phyloP scores from a whole-genome alignment of 1,284 basidiomycete genomes.

The Cutaneotrichosporon sp. region DNA sequence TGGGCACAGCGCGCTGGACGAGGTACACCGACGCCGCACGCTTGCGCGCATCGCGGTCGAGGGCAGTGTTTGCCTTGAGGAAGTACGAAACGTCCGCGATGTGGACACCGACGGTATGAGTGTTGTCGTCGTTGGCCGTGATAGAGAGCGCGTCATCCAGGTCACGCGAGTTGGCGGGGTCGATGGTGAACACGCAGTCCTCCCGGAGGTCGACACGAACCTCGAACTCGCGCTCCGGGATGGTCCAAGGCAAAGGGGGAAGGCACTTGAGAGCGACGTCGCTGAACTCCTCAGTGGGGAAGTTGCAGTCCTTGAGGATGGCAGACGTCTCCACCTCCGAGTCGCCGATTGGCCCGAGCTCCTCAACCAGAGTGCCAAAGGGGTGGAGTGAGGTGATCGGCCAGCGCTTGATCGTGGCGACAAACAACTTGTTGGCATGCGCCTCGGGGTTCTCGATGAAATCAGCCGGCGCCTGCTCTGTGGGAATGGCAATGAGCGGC shows the following conservation, averaged over 20 bases:
- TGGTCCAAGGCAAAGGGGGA: conserved; percentile 78
- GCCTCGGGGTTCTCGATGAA: conserved; percentile 92
- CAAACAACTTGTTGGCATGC: conserved; percentile 88
- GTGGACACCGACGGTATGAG: conserved; percentile 87
- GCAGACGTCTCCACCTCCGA: conserved; percentile 97
- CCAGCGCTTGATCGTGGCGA: conserved; percentile 95
- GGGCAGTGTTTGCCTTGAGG: conserved; percentile 89
- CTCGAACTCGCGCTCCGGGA: conserved; percentile 88
- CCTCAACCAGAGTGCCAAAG: conserved; percentile 96
- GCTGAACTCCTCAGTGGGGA: conserved; percentile 89
- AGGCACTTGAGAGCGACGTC: conserved; percentile 94
- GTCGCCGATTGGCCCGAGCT: conserved; percentile 96
- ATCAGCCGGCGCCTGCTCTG: conserved; percentile 93
- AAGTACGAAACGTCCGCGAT: conserved; percentile 96
- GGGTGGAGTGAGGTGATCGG: conserved; percentile 90
- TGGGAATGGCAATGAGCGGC: conserved; percentile 98
- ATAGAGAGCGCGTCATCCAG: conserved; percentile 93
- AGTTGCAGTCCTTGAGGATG: conserved; percentile 95
- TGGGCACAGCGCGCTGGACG: conserved; percentile 90
- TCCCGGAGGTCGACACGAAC: conserved; percentile 80
- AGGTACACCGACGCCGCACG: conserved; percentile 96
- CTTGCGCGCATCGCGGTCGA: conserved; percentile 97
- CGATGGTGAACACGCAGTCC: conserved; percentile 88
- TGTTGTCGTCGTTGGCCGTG: conserved; percentile 82
- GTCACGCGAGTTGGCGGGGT: conserved; percentile 85